Base-by-base conservation (phyloP, 345 rosid genomes). In the Gossypium longicalyx region DNA sequence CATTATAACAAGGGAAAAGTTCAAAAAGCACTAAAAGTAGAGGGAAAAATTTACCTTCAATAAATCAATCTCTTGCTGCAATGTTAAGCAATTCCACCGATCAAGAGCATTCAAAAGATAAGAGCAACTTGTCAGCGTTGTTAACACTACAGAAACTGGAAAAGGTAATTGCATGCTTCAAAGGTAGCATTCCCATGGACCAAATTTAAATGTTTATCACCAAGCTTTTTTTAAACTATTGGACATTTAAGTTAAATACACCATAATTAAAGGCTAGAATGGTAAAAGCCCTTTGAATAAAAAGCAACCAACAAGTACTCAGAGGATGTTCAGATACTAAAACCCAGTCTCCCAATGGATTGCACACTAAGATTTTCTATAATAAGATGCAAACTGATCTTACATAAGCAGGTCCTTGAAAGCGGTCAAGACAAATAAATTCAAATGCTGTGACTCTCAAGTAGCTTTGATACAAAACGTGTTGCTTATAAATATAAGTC, bases 61-160 rank as follows among this genome's bases (percentile, higher is more conserved):
- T 71, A 95, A 79, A 84, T 96, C 99, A 81, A 96, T 96, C 85
- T 96, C 99, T 95, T 93, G 99, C 99, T 96, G 94, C 72, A 78
- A 80, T 71, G 75, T 58, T 58, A 22, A 76, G 19, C 23, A 70
- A 71, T 77, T 78, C 86, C 86, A 75, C 69, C 71, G 41, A 72
- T 29, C 68, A 77, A 77, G 67, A 44, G 23, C 34, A 81, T 23
- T 74, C 77, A 84, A 82, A 66, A 76, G 77, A 81, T 81, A 75
- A 80, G 19, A 79, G 53, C 43, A 82, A 78, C 73, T 16, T 74
- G 78, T 87, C 74, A 86, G 87, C 75, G 45, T 87, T 70, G 53
- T 12, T 63, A 61, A 64, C 54, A 29, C 23, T 59, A 67, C 67
- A 6, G 63, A 64, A 57, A 72, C 48, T 52, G 27, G 17, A 49